Percentiles rank a stretch among this genome's conserved stretches.
phyloP scores from a whole-genome alignment of 495 filamentous ascomycete species.

The Xylaria flabelliformis region DNA sequence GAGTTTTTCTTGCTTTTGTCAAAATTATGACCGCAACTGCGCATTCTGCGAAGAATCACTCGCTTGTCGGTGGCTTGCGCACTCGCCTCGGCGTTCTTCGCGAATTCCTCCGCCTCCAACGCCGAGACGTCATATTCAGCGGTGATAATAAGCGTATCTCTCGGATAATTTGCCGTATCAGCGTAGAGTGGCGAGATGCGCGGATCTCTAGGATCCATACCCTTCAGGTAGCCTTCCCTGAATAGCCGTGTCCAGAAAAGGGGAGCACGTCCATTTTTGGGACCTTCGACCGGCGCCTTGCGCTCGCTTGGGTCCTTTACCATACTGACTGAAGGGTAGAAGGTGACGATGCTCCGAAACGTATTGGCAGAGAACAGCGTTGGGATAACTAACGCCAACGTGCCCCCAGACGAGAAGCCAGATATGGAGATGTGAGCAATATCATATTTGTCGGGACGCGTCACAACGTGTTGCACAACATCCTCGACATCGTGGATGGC shows the following conservation, averaged over 20 bases:
- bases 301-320: slow-evolving; percentile 34
- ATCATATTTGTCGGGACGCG: slow-evolving; percentile 44
- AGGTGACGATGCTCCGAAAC: slow-evolving; percentile 49
- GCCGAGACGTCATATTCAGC: slow-evolving; percentile 51
- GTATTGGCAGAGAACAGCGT: slow-evolving; percentile 48
- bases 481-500: slow-evolving; percentile 51
- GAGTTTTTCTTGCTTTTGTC: slow-evolving; percentile 21
- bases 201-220: slow-evolving; percentile 50
- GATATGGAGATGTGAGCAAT: slow-evolving; percentile 47
- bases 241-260: slow-evolving; percentile 30
- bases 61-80: slow-evolving; percentile 32
- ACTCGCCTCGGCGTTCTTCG: slow-evolving; percentile 36
- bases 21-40: slow-evolving; percentile 48
- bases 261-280: slow-evolving; percentile 19
- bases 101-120: slow-evolving; percentile 51
- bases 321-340: slow-evolving; percentile 53
- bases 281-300: slow-evolving; percentile 26
- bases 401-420: slow-evolving; percentile 54
- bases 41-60: slow-evolving; percentile 51
- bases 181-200: slow-evolving; percentile 55
- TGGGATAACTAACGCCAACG: slow-evolving; percentile 50
- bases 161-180: slow-evolving; percentile 46
- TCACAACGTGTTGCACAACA: slow-evolving; percentile 44
- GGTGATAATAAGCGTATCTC: slow-evolving; percentile 52
- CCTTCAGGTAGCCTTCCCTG: slow-evolving; percentile 35